Evolutionary conservation across 2,329 filamentous ascomycete species (phyloP).

Genomic region (Xylariaceae sp.): DNA sequence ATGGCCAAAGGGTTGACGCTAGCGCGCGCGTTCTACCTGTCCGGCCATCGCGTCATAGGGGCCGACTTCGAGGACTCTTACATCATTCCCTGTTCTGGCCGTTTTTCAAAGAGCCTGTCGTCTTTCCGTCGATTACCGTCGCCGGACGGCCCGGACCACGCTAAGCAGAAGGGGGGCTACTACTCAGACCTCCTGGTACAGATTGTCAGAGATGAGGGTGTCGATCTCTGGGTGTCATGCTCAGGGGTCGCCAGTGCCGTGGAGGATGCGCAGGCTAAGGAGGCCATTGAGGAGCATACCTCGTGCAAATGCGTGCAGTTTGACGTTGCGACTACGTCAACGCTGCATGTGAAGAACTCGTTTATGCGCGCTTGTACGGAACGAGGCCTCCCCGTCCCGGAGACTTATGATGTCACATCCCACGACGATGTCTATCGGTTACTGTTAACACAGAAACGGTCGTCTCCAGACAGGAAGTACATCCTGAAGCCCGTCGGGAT

Average conservation of each 20-base stretch:
- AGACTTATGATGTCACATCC: constrained; percentile 49
- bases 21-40: constrained; percentile 58
- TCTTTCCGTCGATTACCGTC: constrained; percentile 47
- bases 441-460: constrained; percentile 35
- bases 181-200: constrained; percentile 44
- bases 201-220: constrained; percentile 54
- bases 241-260: constrained; percentile 62
- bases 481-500: constrained; percentile 63
- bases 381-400: constrained; percentile 50
- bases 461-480: constrained; percentile 40
- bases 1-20: constrained; percentile 67
- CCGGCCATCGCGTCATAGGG: constrained; percentile 65
- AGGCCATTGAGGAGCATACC: constrained; percentile 53
- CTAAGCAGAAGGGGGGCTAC: constrained; percentile 52
- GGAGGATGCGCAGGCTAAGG: constrained; percentile 61
- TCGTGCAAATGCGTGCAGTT: constrained; percentile 61
- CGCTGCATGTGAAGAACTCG: constrained; percentile 58
- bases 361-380: constrained; percentile 56
- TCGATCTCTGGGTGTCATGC: constrained; percentile 70
- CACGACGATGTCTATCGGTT: constrained; percentile 48
- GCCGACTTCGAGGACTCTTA: constrained; percentile 53
- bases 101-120: constrained; percentile 52
- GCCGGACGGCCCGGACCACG: constrained; percentile 20
- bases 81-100: constrained; percentile 46
- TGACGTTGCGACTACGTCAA: constrained; percentile 48